These are phyloP conservation scores for Xylariomycetidae sp. DNA, from an alignment of 2,329 filamentous ascomycete species.

Conservation along the genomic window DNA sequence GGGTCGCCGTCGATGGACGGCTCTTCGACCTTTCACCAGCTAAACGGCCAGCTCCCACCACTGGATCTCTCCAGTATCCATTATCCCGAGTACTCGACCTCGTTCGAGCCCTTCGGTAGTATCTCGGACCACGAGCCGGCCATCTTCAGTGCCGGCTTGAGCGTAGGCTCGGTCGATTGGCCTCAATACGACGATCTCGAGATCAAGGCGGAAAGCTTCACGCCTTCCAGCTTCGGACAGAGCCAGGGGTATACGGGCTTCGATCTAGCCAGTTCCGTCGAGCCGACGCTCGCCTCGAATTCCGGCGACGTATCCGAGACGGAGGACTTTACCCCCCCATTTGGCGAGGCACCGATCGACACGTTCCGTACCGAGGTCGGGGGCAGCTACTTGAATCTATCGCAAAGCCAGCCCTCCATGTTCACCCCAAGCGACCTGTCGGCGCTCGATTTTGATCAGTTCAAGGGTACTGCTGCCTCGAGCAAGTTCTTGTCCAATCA, in stretches of 20 bases:
- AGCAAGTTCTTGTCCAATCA: constrained; percentile 40
- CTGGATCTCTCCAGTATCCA: constrained; percentile 55
- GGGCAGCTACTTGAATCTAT: constrained; percentile 42
- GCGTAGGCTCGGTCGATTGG: constrained; percentile 52
- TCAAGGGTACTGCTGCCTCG: constrained; percentile 45
- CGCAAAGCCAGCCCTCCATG: constrained; percentile 35
- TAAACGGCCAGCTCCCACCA: constrained; percentile 50
- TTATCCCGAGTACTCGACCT: constrained; percentile 44
- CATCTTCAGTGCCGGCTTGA: constrained; percentile 59
- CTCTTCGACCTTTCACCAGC: constrained; percentile 43
- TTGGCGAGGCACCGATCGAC: constrained; percentile 40
- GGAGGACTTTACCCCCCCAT: constrained; percentile 49
- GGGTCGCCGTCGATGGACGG: constrained; percentile 53
- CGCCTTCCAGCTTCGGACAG: constrained; percentile 28
- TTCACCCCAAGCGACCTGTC: constrained; percentile 42
- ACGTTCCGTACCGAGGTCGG: constrained; percentile 45
- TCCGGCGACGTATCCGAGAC: constrained; percentile 65
- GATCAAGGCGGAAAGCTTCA: constrained; percentile 29
- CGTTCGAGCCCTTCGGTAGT: constrained; percentile 49
- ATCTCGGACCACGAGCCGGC: constrained; percentile 50
- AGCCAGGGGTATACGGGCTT: constrained; percentile 40
- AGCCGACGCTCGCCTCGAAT: constrained; percentile 52
- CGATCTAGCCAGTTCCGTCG: constrained; percentile 41
- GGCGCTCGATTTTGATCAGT: constrained; percentile 51
- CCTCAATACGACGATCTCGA: constrained; percentile 48